These are phyloP conservation scores for Hypoxylon sp. DNA, from an alignment of 2,329 filamentous ascomycete species.

Conservation along the genomic window DNA sequence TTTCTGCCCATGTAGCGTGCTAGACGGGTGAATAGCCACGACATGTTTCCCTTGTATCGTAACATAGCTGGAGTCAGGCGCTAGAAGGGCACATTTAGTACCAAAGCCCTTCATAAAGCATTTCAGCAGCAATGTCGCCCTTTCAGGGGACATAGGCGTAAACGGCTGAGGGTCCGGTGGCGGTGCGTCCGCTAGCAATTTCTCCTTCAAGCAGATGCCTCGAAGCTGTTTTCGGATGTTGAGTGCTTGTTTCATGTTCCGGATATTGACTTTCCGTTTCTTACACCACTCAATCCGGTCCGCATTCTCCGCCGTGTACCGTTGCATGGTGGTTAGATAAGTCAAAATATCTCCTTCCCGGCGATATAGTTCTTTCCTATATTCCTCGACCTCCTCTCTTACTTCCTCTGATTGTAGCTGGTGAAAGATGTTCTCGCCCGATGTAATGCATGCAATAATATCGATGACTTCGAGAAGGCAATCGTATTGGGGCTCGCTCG, in stretches of 20 bases:
- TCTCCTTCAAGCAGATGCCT: conserved; percentile 67
- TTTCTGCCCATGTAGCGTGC: conserved; percentile 73
- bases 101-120: conserved; percentile 75
- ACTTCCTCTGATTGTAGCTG: conserved; percentile 71
- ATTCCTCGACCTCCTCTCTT: conserved; percentile 66
- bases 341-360: conserved; percentile 77
- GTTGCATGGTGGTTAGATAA: conserved; percentile 74
- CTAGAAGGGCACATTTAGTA: conserved; percentile 71
- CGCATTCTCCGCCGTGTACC: conserved; percentile 69
- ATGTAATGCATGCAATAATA: conserved; percentile 77
- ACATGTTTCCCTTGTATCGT: conserved; percentile 72
- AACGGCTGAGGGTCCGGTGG: conserved; percentile 70
- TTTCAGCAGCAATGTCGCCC: conserved; percentile 68
- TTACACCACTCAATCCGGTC: conserved; percentile 72
- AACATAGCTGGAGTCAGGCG: conserved; percentile 72
- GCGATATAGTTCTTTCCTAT: conserved; percentile 70
- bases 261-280: conserved; percentile 68
- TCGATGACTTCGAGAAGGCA: conserved; percentile 89
- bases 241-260: conserved; percentile 74
- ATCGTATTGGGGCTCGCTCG: conserved; percentile 76
- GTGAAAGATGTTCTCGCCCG: conserved; percentile 74
- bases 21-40: conserved; percentile 74
- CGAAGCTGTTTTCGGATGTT: conserved; percentile 75
- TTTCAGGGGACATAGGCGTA: conserved; percentile 67
- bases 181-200: conserved; percentile 63